Conservation (phyloP, 148 eudicot species). For the Amaranthus cruentus region DNA sequence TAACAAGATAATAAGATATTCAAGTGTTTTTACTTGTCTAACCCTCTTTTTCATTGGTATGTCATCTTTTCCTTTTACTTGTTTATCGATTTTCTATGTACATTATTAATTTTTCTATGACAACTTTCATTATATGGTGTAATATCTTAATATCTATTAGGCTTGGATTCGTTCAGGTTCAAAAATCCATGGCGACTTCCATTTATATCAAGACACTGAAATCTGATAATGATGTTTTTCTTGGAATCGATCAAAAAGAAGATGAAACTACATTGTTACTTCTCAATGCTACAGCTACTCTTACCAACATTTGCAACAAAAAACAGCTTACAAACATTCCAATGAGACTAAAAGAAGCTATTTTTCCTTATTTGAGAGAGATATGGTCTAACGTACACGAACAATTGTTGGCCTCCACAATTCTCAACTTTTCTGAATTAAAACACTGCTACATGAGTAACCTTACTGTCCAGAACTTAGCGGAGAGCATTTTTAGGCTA, state of each 20-base stretch:
- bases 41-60: background rate
- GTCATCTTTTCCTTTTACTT: background rate
- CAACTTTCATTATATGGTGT: constrained; percentile 9
- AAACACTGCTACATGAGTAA: constrained; percentile 36
- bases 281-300: constrained; percentile 46
- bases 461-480: constrained; percentile 39
- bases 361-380: constrained; percentile 33
- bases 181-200: constrained; percentile 29
- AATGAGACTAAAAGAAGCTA: constrained; percentile 26
- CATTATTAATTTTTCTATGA: background rate
- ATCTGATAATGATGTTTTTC: constrained; percentile 24
- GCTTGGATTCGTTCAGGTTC: constrained; percentile 60
- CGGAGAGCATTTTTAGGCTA: constrained; percentile 70
- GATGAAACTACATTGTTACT: constrained; percentile 46
- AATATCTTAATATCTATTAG: constrained; percentile 46
- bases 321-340: constrained; percentile 55
- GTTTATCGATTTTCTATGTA: no score
- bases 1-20: no score
- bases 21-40: background rate
- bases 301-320: constrained; percentile 49
- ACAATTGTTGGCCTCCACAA: constrained; percentile 29
- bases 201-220: constrained; percentile 27
- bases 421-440: constrained; percentile 15
- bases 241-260: constrained; percentile 35
- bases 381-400: constrained; percentile 49